Percentiles rank a stretch among this genome's conserved stretches.
phyloP scores from a whole-genome alignment of 2,329 filamentous ascomycete genomes.

The Penicillium sp. region DNA sequence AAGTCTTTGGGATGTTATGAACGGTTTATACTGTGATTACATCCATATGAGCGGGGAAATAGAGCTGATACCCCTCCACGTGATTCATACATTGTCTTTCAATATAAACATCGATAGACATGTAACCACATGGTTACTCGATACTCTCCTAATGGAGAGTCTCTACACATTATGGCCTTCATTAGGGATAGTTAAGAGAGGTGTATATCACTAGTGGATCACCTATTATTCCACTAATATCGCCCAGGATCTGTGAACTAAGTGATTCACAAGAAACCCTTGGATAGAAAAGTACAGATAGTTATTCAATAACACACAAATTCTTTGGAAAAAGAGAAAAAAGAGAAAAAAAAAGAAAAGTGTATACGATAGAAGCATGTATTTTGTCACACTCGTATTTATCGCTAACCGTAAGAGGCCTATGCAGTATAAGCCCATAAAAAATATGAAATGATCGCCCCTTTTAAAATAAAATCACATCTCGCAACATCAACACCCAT shows the following conservation, averaged over 20 bases:
- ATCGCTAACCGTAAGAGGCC: background rate
- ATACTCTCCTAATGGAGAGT: too few species aligned
- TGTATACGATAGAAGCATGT: background rate
- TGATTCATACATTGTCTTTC: too few species aligned
- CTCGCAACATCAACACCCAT: background rate
- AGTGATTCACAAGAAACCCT: too few species aligned
- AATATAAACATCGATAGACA: too few species aligned
- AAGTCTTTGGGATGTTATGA: background rate
- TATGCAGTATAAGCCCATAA: background rate
- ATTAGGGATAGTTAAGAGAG: background rate
- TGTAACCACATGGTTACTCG: too few species aligned
- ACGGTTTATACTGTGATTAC: background rate
- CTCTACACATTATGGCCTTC: background rate
- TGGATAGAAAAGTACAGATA: too few species aligned
- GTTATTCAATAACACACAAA: too few species aligned
- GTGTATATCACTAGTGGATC: background rate
- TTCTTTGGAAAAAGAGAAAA: too few species aligned
- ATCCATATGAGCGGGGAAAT: too few species aligned
- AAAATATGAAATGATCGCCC: background rate
- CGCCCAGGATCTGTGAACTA: background rate
- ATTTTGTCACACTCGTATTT: background rate
- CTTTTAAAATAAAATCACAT: background rate
- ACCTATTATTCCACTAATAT: background rate
- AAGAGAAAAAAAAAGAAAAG: too few species aligned
- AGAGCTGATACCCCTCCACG: too few species aligned